These are phyloP conservation scores for Chaetoceros muelleri DNA, from an alignment of 108 stramenopile species.

Conservation along the genomic window DNA sequence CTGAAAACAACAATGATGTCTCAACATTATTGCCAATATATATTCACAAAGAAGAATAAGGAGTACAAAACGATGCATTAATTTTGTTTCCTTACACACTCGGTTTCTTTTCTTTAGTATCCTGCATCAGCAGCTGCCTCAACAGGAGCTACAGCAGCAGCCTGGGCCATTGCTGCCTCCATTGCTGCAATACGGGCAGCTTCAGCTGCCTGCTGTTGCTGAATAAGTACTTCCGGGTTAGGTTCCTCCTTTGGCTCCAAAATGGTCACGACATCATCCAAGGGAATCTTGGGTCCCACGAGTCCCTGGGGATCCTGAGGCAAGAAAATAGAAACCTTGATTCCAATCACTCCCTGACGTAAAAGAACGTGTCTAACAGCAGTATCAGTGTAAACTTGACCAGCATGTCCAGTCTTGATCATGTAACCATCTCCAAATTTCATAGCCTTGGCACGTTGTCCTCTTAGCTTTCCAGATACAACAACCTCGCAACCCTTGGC, in stretches of 20 bases:
- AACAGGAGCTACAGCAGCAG: not conserved
- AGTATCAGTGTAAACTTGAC: slow-evolving; percentile 95
- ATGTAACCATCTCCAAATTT: slow-evolving; percentile 99
- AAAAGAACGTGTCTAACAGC: slow-evolving; percentile 99
- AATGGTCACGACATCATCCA: slow-evolving; percentile 90
- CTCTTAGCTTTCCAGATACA: slow-evolving; percentile 99
- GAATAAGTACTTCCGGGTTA: slow-evolving; percentile 50
- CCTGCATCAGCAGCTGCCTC: slow-evolving; percentile 5
- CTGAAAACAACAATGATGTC: not conserved
- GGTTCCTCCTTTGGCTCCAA: slow-evolving; percentile 85
- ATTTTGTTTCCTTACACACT: not conserved
- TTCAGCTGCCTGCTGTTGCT: slow-evolving; percentile 47
- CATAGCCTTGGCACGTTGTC: slow-evolving; percentile 99
- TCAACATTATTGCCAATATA: not conserved
- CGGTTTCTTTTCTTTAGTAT: not conserved
- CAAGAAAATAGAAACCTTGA: slow-evolving; percentile 97
- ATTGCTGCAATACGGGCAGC: slow-evolving; percentile 22
- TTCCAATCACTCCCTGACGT: slow-evolving; percentile 99
- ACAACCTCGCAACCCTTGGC: slow-evolving; percentile 99
- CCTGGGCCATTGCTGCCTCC: slow-evolving; percentile 25
- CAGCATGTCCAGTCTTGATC: slow-evolving; percentile 99
- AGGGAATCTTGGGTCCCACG: slow-evolving; percentile 78
- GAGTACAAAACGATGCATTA: not conserved
- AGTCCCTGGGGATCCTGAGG: slow-evolving; percentile 94
- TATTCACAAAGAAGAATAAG: not conserved